Conservation (phyloP, 495 filamentous ascomycete species). For the Parachaetomium inaequale region DNA sequence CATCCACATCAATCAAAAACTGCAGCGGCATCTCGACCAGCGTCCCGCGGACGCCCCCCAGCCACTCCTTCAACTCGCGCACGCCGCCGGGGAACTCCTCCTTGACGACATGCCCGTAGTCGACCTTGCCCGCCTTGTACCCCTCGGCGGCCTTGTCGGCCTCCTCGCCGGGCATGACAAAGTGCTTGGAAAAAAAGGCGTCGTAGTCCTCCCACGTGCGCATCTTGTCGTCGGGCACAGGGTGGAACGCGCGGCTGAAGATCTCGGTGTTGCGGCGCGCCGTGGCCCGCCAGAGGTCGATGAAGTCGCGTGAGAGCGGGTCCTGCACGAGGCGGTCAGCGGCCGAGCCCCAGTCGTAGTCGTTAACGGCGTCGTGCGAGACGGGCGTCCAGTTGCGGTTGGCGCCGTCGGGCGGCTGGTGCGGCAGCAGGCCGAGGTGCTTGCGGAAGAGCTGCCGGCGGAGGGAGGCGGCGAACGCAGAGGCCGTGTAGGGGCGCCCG, state of each 20-base stretch:
- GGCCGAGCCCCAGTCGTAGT: conserved; percentile 74
- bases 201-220: conserved; percentile 84
- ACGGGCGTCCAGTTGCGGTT: conserved; percentile 75
- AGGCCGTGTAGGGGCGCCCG: conserved; percentile 64
- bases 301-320: conserved; percentile 64
- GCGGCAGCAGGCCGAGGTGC: conserved; percentile 77
- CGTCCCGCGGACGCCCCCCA: conserved; percentile 71
- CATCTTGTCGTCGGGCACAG: conserved; percentile 77
- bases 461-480: conserved; percentile 77
- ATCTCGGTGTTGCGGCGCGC: conserved; percentile 80
- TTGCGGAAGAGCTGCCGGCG: conserved; percentile 85
- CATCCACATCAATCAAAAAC: conserved; percentile 77
- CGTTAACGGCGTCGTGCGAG: conserved; percentile 56
- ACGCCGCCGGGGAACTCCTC: conserved; percentile 70
- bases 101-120: conserved; percentile 82
- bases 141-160: conserved; percentile 26
- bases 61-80: conserved; percentile 74
- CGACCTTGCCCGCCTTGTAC: conserved; percentile 43
- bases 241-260: conserved; percentile 82
- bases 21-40: conserved; percentile 90
- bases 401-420: conserved; percentile 60
- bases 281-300: conserved; percentile 66
- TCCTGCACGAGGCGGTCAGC: conserved; percentile 75
- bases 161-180: conserved; percentile 53
- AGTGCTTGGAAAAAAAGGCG: conserved; percentile 68